Evolutionary conservation across 1,139 yeast genomes (phyloP), one percentile per base, ranked within the genome.

Genomic region (Geotrichum citri-aurantii): DNA sequence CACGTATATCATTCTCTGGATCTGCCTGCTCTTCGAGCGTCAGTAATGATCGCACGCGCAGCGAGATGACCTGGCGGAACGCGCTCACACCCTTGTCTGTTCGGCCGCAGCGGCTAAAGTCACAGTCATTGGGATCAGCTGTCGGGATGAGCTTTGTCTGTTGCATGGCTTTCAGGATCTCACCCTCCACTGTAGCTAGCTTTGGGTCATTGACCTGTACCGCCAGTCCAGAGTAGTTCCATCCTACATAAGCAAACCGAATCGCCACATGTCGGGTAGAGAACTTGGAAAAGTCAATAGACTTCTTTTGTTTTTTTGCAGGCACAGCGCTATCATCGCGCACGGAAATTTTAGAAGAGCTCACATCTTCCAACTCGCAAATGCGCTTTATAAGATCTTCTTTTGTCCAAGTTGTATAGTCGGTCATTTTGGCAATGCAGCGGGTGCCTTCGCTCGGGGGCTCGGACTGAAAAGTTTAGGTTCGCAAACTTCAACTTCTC

Each of bases 41-140:
- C 54, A 93, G 72, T 33, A 79, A 76, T 0, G 97, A 89, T 63
- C 99, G 78, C 26, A 93, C 86, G 24, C 78, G 75, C 48, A 93
- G 75, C 0, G 97, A 85, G 12, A 93, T 86, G 7, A 93, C 99
- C 72, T 93, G 99, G 66, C 90, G 88, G 86, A 93, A 82, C 0
- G 99, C 99, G 74, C 96, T 88, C 6, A 93, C 99, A 14, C 99
- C 99, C 65, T 84, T 86, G 68, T 93, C 99, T 0, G 99, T 93
- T 67, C 99, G 78, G 0, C 99, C 99, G 74, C 99, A 95, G 62
- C 99, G 77, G 65, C 96, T 87, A 71, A 92, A 92, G 17, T 80
- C 76, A 59, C 87, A 82, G 56, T 80, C 82, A 1, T 80, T 82
- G 1, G 74, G 73, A 0, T 91, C 91, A 33, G 80, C 72, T 0